Evolutionary conservation across 1,139 yeast species (phyloP).

Genomic region (Yamadazyma sp.): DNA sequence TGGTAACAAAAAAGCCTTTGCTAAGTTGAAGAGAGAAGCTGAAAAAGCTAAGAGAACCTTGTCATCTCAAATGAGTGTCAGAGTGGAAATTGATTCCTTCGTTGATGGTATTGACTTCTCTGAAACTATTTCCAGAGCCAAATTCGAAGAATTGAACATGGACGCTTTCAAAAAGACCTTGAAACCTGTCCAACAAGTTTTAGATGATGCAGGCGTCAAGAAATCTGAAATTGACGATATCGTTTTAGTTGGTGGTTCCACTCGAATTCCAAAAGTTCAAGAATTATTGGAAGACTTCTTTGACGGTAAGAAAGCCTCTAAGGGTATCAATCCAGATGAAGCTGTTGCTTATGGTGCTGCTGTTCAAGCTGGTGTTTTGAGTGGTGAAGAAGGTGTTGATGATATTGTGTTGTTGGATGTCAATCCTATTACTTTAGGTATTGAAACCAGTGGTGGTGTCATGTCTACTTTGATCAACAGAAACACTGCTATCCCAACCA

Average conservation of each 20-base stretch:
- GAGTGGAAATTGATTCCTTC: conserved; percentile 93
- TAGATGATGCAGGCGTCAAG: conserved; percentile 83
- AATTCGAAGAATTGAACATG: conserved; percentile 89
- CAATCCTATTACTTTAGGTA: conserved; percentile 50
- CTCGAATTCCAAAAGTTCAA: conserved; percentile 97
- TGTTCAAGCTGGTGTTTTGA: conserved; percentile 88
- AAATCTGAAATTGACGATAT: conserved; percentile 86
- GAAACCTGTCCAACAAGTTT: conserved; percentile 91
- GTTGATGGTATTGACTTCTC: conserved; percentile 94
- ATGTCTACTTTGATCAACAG: conserved; percentile 49
- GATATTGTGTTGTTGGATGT: conserved; percentile 51
- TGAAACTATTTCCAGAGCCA: conserved; percentile 90
- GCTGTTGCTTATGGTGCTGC: conserved; percentile 59
- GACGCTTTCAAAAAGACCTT: conserved; percentile 86
- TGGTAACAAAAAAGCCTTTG: conserved; percentile 73
- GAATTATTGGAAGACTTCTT: conserved; percentile 83
- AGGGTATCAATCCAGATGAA: conserved; percentile 93
- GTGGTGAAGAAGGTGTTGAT: conserved; percentile 64
- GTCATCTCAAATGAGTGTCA: conserved; percentile 84
- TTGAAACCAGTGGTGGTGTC: conserved; percentile 51
- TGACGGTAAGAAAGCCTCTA: conserved; percentile 90
- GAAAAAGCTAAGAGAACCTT: conserved; percentile 96
- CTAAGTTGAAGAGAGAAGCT: conserved; percentile 92
- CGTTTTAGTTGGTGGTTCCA: conserved; percentile 95
- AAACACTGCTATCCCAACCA: conserved; percentile 50